These are phyloP conservation scores for Aspergillus sp. DNA, from an alignment of 2,329 filamentous ascomycete species.

Conservation along the genomic window DNA sequence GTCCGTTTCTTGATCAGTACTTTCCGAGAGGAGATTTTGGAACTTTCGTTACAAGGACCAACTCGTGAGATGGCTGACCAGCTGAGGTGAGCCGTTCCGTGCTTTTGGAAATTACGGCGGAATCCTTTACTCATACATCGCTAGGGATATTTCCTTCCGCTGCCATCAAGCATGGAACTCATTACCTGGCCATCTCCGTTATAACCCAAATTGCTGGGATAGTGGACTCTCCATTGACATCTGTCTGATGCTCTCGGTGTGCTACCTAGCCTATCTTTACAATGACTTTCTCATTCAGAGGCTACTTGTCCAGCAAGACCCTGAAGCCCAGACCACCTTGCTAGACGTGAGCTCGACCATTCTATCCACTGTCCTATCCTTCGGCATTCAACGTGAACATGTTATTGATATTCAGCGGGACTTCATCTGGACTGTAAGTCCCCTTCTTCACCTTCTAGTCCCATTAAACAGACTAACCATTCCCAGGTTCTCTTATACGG, in stretches of 20 bases:
- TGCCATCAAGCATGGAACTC: slow-evolving; percentile 22
- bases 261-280: slow-evolving; percentile 27
- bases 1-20: slow-evolving; percentile 24
- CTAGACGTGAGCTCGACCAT: slow-evolving; percentile 24
- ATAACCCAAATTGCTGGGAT: slow-evolving; percentile 19
- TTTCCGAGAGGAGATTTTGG: slow-evolving; percentile 29
- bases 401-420: slow-evolving; percentile 24
- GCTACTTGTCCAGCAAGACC: slow-evolving; percentile 26
- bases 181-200: slow-evolving; percentile 23
- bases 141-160: slow-evolving; percentile 23
- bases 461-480: not conserved
- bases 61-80: slow-evolving; percentile 14
- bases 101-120: not conserved
- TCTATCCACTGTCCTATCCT: slow-evolving; percentile 22
- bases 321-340: slow-evolving; percentile 14
- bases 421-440: slow-evolving; percentile 21
- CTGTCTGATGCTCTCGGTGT: slow-evolving; percentile 33
- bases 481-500: slow-evolving; percentile 25
- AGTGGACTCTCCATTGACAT: slow-evolving; percentile 21
- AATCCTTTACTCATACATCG: not conserved
- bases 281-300: slow-evolving; percentile 29
- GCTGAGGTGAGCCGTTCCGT: slow-evolving; percentile 17
- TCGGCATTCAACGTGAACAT: slow-evolving; percentile 23
- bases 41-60: slow-evolving; percentile 21
- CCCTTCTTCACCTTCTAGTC: not conserved